phyloP scores from a whole-genome alignment of 2,329 filamentous ascomycete genomes.

The Aspergillus caelatus region DNA sequence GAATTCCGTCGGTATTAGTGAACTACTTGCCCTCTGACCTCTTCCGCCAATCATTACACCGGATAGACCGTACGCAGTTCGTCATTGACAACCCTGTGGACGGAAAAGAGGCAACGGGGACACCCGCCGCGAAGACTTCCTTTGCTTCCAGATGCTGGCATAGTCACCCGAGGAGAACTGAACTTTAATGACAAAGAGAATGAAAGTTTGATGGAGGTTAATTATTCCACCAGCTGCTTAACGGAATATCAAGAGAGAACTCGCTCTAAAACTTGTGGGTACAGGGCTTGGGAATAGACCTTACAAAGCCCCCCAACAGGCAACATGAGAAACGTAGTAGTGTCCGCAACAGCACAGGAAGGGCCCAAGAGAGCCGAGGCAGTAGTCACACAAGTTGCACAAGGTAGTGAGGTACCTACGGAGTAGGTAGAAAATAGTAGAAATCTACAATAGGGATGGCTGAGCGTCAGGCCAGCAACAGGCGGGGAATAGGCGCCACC shows the following conservation, averaged over 20 bases:
- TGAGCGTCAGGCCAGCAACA: too few relatives aligned
- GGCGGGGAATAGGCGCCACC: too few relatives aligned
- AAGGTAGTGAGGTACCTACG: background rate
- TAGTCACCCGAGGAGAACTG: background rate
- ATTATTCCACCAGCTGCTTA: too few relatives aligned
- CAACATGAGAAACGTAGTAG: background rate
- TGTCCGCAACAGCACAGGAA: background rate
- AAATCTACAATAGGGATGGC: too few relatives aligned
- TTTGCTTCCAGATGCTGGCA: background rate
- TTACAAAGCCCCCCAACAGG: background rate
- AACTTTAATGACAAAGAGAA: background rate
- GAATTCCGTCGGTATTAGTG: background rate
- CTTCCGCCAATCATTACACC: background rate
- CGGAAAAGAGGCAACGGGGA: background rate
- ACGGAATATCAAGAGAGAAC: too few relatives aligned
- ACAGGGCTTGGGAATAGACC: background rate
- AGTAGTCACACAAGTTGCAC: too few relatives aligned
- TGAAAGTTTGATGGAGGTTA: too few relatives aligned
- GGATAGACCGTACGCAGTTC: background rate
- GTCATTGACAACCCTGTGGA: background rate
- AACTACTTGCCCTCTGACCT: background rate
- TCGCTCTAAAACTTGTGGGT: too few relatives aligned
- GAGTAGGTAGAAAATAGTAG: background rate
- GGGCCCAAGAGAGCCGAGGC: background rate
- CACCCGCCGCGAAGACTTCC: background rate